Evolutionary conservation across 495 filamentous ascomycete species (phyloP), one percentile per base, ranked within the genome.

Genomic region (Hypoxylon subgilvum): DNA sequence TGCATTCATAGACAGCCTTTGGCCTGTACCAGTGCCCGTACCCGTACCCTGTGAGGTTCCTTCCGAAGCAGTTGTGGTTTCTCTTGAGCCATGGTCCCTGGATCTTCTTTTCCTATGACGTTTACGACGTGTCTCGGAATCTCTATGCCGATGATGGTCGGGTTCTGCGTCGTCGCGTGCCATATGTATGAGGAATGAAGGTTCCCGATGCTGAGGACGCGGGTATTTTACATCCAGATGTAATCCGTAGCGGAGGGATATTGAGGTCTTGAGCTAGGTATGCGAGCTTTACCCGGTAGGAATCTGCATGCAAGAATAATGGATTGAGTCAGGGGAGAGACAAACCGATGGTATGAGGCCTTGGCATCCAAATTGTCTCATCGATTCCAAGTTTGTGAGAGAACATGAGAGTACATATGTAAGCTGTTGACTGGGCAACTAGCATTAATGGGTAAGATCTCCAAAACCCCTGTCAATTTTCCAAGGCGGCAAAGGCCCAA

Each of bases 1-100:
- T 6, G 86, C 80, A 50, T 84, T 82, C 8, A 79, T 78, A 25
- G 81, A 84, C 23, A 84, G 66, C 4, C 66, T 57, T 38, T 71
- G 69, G 28, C 52, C 57, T 21, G 51, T 52, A 42, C n/a, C n/a
- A n/a, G n/a, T n/a, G 32, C 39, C 12, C 61, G 31, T 2, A 52
- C 50, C 31, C 53, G 44, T 45, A 43, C 39, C 40, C 12, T 54
- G 31, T 2, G 55, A 53, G 28, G 53, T 46, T 44, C 42, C 30
- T 44, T 53, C 62, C 1, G 68, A 47, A 7, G 57, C 50, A 12
- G 69, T 62, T 2, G 56, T 36, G 18, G 44, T 23, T 14, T 38
- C 49, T 27, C 35, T 48, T 8, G 65, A 48, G 32, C 62, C 61
- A 47, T 66, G 68, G 4, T 66, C 66, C 44, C 63, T 62, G 8